Base-by-base conservation (phyloP, 164 flowering plant genomes). In the Magnolia sinica region DNA sequence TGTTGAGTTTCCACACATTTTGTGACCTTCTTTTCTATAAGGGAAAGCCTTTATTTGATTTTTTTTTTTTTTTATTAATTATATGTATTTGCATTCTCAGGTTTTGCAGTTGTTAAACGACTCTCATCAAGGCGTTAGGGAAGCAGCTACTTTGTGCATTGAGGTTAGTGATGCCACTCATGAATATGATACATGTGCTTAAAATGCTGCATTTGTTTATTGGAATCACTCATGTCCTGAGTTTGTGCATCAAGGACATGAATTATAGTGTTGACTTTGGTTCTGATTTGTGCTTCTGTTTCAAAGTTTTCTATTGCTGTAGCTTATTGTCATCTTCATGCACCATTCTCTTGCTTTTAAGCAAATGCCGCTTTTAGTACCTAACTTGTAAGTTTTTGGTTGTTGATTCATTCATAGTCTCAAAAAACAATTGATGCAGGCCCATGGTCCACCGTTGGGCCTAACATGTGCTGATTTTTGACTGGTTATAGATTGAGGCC, bases 71-170 rank as follows among this genome's bases (percentile, higher is more conserved):
- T 20, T 11, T 14, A 9, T 55, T 50, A 6, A 7, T 27, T 31
- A 24, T 29, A 22, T 65, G 3, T 52, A 59, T 20, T 71, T 74
- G 75, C 68, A 19, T 81, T 45, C 11, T 69, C 91, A 96, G 98
- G 91, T 93, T 79, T 79, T 96, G 82, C 96, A 94, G 85, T 87
- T 96, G 95, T 83, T 96, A 85, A 91, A 84, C 85, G 99, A 96
- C 79, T 81, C 97, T 66, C 91, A 94, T 84, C 97, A 87, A 67
- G 88, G 85, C 80, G 99, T 96, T 31, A 88, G 96, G 80, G 99
- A 94, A 85, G 98, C 98, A 22, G 94, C 98, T 78, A 87, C 85
- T 72, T 82, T 79, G 61, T 96, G 98, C 85, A 91, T 94, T 67
- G 98, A 96, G 99, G 99, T 94, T 65, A 37, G 45, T 37, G 45